phyloP scores from a whole-genome alignment of 2,329 filamentous ascomycete genomes.

The Raffaelea ambrosiae region DNA sequence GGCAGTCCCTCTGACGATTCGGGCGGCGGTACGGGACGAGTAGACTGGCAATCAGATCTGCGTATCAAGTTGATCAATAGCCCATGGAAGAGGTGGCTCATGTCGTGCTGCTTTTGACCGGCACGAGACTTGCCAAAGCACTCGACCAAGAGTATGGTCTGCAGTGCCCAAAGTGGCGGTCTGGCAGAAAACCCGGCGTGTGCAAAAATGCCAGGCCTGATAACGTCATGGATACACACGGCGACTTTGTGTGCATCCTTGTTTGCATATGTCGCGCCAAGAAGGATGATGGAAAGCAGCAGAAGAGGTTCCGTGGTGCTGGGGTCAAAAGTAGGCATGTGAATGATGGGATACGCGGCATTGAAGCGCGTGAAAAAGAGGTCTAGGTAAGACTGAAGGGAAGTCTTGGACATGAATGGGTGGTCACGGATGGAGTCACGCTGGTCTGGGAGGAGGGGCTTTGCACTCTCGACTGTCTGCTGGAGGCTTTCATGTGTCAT shows the following conservation, averaged over 20 bases:
- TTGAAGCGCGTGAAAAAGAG: constrained; percentile 10
- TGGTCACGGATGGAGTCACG: neutral
- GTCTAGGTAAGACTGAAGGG: constrained; percentile 8
- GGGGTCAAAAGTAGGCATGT: constrained; percentile 6
- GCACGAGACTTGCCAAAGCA: constrained; percentile 14
- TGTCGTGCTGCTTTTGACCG: constrained; percentile 14
- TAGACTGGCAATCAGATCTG: constrained; percentile 11
- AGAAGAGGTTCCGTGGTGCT: constrained; percentile 7
- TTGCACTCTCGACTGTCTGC: neutral
- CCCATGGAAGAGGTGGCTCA: constrained; percentile 14
- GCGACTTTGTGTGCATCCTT: constrained; percentile 13
- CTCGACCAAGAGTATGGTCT: constrained; percentile 11
- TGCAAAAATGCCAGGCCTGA: constrained; percentile 11
- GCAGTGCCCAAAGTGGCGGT: constrained; percentile 11
- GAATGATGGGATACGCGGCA: constrained; percentile 10
- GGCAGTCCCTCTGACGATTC: neutral
- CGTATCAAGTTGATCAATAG: constrained; percentile 13
- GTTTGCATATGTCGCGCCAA: constrained; percentile 10
- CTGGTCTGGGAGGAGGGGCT: constrained; percentile 1
- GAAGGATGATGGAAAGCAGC: constrained; percentile 8
- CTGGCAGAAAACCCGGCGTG: constrained; percentile 10
- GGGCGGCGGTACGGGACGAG: constrained; percentile 1
- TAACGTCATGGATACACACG: constrained; percentile 13
- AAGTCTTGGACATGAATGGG: constrained; percentile 2
- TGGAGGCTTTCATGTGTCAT: neutral